Percentiles rank a stretch among this genome's conserved stretches.
Evolutionary conservation across 768 basidiomycete genomes (phyloP).

Genomic region (Lactarius trivialis): DNA sequence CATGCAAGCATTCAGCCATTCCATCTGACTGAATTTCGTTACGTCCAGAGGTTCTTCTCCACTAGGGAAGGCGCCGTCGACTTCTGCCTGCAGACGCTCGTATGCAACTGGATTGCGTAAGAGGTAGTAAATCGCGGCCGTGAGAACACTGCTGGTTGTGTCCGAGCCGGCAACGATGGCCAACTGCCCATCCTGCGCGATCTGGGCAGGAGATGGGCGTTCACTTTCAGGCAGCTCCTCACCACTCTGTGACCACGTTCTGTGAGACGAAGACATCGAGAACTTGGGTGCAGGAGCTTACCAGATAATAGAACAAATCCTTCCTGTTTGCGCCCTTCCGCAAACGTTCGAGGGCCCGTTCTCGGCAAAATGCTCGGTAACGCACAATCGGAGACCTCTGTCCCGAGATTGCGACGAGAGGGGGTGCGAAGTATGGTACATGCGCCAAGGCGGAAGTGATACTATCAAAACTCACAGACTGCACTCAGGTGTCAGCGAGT

Average conservation of each 20-base stretch:
- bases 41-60: constrained; percentile 4
- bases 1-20: constrained; percentile 6
- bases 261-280: not conserved
- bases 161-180: not conserved
- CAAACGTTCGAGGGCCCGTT: not conserved
- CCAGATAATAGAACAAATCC: constrained; percentile 37
- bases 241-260: not conserved
- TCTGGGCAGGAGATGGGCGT: not conserved
- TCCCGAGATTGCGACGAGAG: not conserved
- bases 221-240: not conserved
- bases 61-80: not conserved
- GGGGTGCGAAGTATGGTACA: not conserved
- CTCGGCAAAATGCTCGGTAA: not conserved
- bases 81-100: not conserved
- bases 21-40: not conserved
- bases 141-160: not conserved
- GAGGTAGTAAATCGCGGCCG: not conserved
- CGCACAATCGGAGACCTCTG: not conserved
- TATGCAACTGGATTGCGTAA: not conserved
- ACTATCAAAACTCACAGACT: not conserved
- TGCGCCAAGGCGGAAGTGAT: not conserved
- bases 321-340: constrained; percentile 18
- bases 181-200: not conserved
- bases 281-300: constrained; percentile 14
- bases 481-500: not conserved